Evolutionary conservation across 331 rosid species (phyloP).

Genomic region (Malus hybrid): DNA sequence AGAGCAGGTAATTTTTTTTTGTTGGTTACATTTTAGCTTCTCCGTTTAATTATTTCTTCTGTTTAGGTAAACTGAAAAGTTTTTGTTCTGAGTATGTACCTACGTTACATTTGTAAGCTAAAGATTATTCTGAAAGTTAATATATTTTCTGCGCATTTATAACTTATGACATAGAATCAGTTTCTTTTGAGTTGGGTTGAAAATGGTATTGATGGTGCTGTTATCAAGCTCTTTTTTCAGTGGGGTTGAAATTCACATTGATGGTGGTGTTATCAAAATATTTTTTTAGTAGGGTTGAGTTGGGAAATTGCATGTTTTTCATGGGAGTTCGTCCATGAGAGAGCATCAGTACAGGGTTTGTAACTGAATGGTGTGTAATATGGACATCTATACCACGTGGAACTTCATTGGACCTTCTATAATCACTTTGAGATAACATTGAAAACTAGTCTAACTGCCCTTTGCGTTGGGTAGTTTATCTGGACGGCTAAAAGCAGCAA

Average conservation of each 20-base stretch:
- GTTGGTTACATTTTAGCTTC: neutral
- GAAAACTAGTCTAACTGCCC: neutral
- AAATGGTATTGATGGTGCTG: neutral
- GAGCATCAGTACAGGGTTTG: neutral
- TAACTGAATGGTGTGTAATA: neutral
- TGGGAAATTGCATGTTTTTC: neutral
- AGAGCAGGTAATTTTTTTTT: constrained; percentile 60
- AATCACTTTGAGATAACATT: neutral
- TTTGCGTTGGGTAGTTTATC: neutral
- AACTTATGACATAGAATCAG: neutral
- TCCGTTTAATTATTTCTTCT: neutral
- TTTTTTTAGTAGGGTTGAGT: neutral
- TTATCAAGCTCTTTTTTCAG: neutral
- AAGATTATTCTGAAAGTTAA: neutral
- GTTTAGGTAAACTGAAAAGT: neutral
- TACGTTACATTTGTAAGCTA: neutral
- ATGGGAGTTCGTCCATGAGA: neutral
- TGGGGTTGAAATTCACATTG: neutral
- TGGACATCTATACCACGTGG: neutral
- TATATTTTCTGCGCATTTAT: neutral
- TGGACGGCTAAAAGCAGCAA: neutral
- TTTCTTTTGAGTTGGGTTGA: neutral
- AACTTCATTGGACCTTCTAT: neutral
- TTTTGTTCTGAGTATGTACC: neutral
- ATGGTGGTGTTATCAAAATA: neutral